These are phyloP conservation scores for Ophiostoma pallidulum DNA, from an alignment of 2,329 filamentous ascomycete genomes.

Conservation along the genomic window DNA sequence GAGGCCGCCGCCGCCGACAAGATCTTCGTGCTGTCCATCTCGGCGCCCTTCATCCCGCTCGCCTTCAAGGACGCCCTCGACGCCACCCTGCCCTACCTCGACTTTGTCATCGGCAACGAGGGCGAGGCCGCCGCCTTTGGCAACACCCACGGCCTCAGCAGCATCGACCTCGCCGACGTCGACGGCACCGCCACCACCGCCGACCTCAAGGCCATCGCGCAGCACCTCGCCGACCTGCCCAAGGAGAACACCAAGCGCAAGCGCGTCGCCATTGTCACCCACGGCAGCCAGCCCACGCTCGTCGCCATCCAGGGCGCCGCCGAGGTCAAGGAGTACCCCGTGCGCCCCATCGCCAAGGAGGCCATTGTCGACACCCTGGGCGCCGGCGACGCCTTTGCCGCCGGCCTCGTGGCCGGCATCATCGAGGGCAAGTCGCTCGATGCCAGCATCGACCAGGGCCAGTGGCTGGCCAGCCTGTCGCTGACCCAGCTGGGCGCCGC, in stretches of 20 bases:
- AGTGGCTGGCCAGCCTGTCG: slow-evolving; percentile 91
- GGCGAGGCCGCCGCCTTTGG: slow-evolving; percentile 85
- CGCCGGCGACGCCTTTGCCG: slow-evolving; percentile 76
- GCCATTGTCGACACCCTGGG: slow-evolving; percentile 93
- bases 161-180: slow-evolving; percentile 33
- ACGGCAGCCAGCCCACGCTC: slow-evolving; percentile 85
- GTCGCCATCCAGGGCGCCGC: slow-evolving; percentile 66
- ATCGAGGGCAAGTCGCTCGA: slow-evolving; percentile 75
- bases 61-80: slow-evolving; percentile 98
- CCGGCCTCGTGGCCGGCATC: slow-evolving; percentile 83
- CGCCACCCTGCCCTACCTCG: slow-evolving; percentile 79
- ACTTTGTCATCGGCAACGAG: slow-evolving; percentile 96
- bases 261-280: slow-evolving; percentile 84
- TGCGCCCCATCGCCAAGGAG: slow-evolving; percentile 85
- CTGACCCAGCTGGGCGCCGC: slow-evolving; percentile 93
- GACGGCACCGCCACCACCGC: slow-evolving; percentile 51
- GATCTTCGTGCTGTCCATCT: slow-evolving; percentile 82
- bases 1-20: slow-evolving; percentile 87
- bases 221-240: slow-evolving; percentile 74
- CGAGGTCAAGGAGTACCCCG: slow-evolving; percentile 65
- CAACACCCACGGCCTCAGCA: slow-evolving; percentile 62
- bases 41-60: slow-evolving; percentile 88
- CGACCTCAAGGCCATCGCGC: slow-evolving; percentile 76
- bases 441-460: slow-evolving; percentile 77
- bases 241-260: slow-evolving; percentile 84